Base-by-base conservation (phyloP, 805 yeast species). In the Wickerhamiella bombiphila region DNA sequence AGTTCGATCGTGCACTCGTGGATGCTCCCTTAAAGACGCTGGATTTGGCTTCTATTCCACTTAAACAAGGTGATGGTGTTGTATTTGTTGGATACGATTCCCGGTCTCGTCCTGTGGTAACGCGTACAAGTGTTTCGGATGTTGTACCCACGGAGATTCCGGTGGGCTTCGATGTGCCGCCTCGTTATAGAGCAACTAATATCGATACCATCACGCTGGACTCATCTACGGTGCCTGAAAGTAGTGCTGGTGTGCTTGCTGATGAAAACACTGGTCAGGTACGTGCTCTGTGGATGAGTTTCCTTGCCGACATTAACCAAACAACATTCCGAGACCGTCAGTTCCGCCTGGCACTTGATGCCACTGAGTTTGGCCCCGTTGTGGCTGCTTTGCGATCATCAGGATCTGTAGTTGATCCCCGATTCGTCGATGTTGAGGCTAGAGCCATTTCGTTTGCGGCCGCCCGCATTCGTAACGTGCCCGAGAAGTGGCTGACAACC, bases 381-480 rank as follows among this genome's bases (percentile, higher is more conserved):
- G 13, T 30, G 6, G 33, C 11, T n/a, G 13, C 20, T 5, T 19
- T 30, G 22, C 33, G 22, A n/a, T 13, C 22, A 11, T 3, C 22
- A 7, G 22, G n/a, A 15, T 17, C 11, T n/a, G 18, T 17, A 9
- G 22, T 35, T 4, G 61, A 67, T 21, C 64, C 58, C 13, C 66
- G 79, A 42, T 74, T 82, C 35, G 66, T 86, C 35, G 94, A 85
- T 52, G 77, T 81, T 26, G 95, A 82, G 50, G 74, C 82, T 48
- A 68, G 70, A 13, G 65, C 85, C 0, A 63, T 79, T 24, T 69
- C 81, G 2, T 63, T 83, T 18, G 68, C 74, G 19, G 77, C 73
- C 51, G 93, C 93, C 2, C 72, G 94, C 57, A 70, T 80, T 32
- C 68, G 81, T 51, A 93, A 93, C n/a, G 93, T 85, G 17, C 72